Evolutionary conservation across 139 green algal species (phyloP).

Genomic region (Haematococcus lacustris): DNA sequence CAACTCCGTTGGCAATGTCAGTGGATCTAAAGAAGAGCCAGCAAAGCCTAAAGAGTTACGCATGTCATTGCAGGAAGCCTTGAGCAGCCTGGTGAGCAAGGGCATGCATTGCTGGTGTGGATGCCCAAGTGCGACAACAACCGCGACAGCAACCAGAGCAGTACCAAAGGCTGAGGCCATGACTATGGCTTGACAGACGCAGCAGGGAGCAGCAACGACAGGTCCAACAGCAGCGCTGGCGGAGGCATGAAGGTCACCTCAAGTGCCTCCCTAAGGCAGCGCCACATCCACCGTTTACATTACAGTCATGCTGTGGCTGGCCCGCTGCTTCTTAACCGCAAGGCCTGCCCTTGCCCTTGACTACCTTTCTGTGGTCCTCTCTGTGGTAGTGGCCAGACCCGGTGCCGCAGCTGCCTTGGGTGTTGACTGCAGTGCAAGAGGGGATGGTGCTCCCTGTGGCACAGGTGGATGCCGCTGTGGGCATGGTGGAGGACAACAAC

Average conservation of each 20-base stretch:
- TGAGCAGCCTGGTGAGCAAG: slow-evolving; percentile 17
- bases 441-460: too few species aligned
- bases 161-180: background rate
- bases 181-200: background rate
- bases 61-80: slow-evolving; percentile 20
- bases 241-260: background rate
- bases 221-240: too few species aligned
- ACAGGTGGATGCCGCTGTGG: slow-evolving; percentile 36
- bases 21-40: too few species aligned
- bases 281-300: background rate
- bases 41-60: slow-evolving; percentile 11
- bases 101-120: background rate
- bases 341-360: background rate
- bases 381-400: too few species aligned
- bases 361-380: background rate
- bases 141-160: background rate
- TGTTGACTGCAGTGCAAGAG: too few species aligned
- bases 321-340: background rate
- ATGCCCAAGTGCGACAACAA: background rate
- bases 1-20: too few species aligned
- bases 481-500: slow-evolving; percentile 32
- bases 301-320: background rate
- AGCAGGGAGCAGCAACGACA: background rate
- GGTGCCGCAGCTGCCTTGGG: too few species aligned
- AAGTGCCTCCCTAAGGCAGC: background rate